phyloP scores from a whole-genome alignment of 2,329 filamentous ascomycete genomes.

The Fusarium circinatum region DNA sequence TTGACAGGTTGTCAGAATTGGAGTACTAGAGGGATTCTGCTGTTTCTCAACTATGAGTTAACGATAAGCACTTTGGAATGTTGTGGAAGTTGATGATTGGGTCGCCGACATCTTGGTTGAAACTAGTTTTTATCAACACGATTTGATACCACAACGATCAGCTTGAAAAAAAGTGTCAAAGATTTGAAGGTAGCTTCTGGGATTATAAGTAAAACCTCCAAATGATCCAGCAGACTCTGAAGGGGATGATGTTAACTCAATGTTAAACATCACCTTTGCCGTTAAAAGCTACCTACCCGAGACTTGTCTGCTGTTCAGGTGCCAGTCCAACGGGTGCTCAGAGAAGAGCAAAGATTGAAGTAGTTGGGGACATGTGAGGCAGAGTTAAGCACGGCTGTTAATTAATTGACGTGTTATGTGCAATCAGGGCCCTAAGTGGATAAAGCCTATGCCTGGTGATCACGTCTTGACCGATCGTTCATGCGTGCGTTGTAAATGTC shows the following conservation, averaged over 20 bases:
- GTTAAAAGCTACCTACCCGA: background rate
- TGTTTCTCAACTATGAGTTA: too few relatives aligned
- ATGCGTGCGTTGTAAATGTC: background rate
- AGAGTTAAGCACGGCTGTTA: fast-evolving
- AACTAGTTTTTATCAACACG: fast-evolving
- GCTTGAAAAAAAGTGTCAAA: fast-evolving
- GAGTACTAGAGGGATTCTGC: fast-evolving
- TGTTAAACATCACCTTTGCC: background rate
- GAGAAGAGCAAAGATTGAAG: background rate
- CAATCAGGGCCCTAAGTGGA: background rate
- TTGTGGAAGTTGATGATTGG: background rate
- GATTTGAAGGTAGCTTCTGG: background rate
- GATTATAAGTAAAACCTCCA: background rate
- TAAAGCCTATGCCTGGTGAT: background rate
- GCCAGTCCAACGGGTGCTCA: background rate
- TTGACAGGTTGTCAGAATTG: fast-evolving
- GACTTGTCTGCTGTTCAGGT: background rate
- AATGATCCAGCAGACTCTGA: too few relatives aligned
- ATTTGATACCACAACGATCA: background rate
- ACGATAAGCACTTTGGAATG: background rate
- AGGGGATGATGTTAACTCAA: background rate
- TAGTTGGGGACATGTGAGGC: background rate
- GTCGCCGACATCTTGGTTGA: fast-evolving
- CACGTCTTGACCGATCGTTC: background rate
- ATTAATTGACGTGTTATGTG: background rate